Percentiles rank a stretch among this genome's conserved stretches.
Conservation (phyloP, 768 basidiomycete species). For the Suillus variegatus region DNA sequence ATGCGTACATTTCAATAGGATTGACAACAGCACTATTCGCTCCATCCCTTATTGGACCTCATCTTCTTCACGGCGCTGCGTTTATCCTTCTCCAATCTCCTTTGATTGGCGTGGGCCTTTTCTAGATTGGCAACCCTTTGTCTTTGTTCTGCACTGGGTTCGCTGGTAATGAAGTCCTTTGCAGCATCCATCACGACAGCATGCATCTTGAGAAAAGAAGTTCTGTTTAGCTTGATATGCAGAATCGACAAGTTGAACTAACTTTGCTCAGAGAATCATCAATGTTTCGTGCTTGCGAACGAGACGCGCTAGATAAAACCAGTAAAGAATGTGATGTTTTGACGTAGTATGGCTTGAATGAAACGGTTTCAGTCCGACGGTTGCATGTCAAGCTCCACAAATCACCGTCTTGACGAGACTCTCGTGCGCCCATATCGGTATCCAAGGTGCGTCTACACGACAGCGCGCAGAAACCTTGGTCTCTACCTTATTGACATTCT, state of each 20-base stretch:
- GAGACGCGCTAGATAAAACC: conserved; percentile 65
- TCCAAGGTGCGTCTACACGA: conserved; percentile 58
- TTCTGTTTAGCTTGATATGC: background rate
- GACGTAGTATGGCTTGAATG: conserved; percentile 59
- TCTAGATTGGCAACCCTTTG: conserved; percentile 25
- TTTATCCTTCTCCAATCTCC: conserved; percentile 28
- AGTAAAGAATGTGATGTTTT: conserved; percentile 69
- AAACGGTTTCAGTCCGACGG: background rate
- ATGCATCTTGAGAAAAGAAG: conserved; percentile 25
- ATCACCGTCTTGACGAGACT: conserved; percentile 48
- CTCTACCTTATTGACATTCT: conserved; percentile 86
- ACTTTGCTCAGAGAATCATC: conserved; percentile 74
- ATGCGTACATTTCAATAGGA: background rate
- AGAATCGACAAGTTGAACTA: conserved; percentile 9
- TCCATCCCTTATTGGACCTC: conserved; percentile 30
- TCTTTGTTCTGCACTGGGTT: conserved; percentile 26
- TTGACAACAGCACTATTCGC: background rate
- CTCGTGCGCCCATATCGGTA: conserved; percentile 65
- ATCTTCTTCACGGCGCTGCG: conserved; percentile 26
- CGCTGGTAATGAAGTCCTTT: conserved; percentile 21
- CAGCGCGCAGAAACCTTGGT: conserved; percentile 76
- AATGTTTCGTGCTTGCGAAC: conserved; percentile 79
- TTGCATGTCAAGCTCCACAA: background rate
- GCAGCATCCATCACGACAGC: conserved; percentile 25
- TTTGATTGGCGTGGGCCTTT: conserved; percentile 21